phyloP scores from a whole-genome alignment of 345 rosid species.

The Lenwebbia sp. region DNA sequence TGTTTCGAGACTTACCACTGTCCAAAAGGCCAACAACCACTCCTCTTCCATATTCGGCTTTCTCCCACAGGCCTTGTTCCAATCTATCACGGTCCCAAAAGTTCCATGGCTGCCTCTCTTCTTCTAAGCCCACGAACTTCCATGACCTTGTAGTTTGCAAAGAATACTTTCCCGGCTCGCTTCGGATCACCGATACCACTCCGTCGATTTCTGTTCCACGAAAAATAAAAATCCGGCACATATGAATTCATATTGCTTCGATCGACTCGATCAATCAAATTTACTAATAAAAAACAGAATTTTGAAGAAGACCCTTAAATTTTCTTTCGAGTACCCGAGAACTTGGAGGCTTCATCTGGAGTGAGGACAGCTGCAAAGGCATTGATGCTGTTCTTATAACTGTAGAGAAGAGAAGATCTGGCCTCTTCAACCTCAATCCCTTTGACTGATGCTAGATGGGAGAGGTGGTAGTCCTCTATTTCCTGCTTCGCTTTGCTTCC shows the following conservation, averaged over 20 bases:
- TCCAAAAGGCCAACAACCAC: conserved; percentile 67
- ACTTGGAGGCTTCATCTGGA: conserved; percentile 49
- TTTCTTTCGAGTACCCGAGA: conserved; percentile 10
- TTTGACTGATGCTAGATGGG: conserved; percentile 50
- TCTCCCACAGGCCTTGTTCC: conserved; percentile 19
- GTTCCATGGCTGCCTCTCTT: not conserved
- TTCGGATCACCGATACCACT: conserved; percentile 39
- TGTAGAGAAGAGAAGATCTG: conserved; percentile 56
- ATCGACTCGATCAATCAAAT: not conserved
- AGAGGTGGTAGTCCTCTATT: conserved; percentile 57
- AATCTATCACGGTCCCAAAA: not conserved
- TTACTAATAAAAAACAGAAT: not conserved
- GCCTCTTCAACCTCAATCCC: conserved; percentile 48
- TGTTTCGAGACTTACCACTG: conserved; percentile 34
- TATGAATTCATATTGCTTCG: too few relatives aligned
- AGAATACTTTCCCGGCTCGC: conserved; percentile 36
- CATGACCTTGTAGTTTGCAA: conserved; percentile 80
- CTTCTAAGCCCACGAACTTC: conserved; percentile 64
- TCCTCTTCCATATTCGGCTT: conserved; percentile 53
- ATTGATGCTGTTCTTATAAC: conserved; percentile 82
- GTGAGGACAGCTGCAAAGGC: conserved; percentile 70
- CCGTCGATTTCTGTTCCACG: conserved; percentile 38
- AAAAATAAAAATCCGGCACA: not conserved
- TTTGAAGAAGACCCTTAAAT: not conserved
- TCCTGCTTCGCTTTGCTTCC: conserved; percentile 45